phyloP scores from a whole-genome alignment of 257 asterid genomes.

The Scutellaria galericulata region DNA sequence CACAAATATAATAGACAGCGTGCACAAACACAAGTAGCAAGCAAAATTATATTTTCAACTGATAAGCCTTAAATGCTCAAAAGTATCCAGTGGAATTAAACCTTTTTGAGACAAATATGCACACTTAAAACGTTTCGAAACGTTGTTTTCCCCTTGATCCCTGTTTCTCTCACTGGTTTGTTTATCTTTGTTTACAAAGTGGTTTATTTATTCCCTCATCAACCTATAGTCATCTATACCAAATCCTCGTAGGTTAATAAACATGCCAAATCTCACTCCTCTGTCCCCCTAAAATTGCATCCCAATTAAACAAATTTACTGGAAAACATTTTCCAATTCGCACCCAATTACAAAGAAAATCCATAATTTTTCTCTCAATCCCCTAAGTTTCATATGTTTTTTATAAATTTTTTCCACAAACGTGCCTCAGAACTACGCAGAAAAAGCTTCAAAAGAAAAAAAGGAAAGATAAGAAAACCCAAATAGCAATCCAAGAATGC shows the following conservation, averaged over 20 bases:
- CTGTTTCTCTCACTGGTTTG: constrained; percentile 23
- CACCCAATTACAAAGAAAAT: background rate
- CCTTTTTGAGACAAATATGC: background rate
- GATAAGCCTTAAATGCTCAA: constrained; percentile 23
- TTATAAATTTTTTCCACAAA: background rate
- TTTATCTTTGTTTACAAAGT: background rate
- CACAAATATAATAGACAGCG: background rate
- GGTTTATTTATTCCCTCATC: constrained; percentile 5
- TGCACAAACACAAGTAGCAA: background rate
- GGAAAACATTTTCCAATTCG: constrained; percentile 15
- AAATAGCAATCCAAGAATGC: constrained; percentile 20
- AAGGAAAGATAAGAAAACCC: background rate
- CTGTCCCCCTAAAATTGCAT: constrained; percentile 8
- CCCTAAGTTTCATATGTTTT: constrained; percentile 5
- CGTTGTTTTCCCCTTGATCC: background rate
- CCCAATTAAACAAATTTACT: background rate
- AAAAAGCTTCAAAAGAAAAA: background rate
- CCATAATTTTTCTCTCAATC: constrained; percentile 7
- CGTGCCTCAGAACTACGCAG: constrained; percentile 16
- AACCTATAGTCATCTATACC: constrained; percentile 17
- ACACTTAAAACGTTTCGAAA: background rate
- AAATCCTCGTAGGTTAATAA: constrained; percentile 19
- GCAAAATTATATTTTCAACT: background rate
- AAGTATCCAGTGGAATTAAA: constrained; percentile 1
- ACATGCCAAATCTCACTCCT: constrained; percentile 18